phyloP scores from a whole-genome alignment of 805 yeast species.

The Blastobotrys attinorum region DNA sequence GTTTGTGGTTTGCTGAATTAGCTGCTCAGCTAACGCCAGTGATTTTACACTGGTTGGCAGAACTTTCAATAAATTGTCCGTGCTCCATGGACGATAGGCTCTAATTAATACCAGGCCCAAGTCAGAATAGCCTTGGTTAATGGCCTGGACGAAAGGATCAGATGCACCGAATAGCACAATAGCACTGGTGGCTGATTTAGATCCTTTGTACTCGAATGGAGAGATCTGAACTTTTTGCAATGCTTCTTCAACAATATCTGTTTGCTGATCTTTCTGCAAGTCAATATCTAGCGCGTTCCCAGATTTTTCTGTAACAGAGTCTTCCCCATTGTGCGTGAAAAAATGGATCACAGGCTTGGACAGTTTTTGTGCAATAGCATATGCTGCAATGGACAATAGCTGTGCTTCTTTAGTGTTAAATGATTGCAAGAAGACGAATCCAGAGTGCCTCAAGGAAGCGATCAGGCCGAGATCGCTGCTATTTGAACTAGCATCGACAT shows the following conservation, averaged over 20 bases:
- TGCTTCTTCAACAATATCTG: constrained; percentile 22
- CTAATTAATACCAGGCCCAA: constrained; percentile 50
- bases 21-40: constrained; percentile 63
- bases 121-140: constrained; percentile 29
- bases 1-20: constrained; percentile 34
- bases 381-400: constrained; percentile 50
- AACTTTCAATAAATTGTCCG: constrained; percentile 39
- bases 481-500: constrained; percentile 39
- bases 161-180: constrained; percentile 60
- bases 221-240: constrained; percentile 28
- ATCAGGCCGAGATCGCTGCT: constrained; percentile 59
- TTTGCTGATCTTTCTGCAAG: constrained; percentile 1
- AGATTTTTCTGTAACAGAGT: constrained; percentile 1
- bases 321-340: constrained; percentile 27
- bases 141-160: constrained; percentile 35
- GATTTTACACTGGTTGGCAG: constrained; percentile 50
- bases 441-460: constrained; percentile 66
- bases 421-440: constrained; percentile 60
- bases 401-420: constrained; percentile 46
- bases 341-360: constrained; percentile 65
- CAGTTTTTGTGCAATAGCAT: constrained; percentile 43
- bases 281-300: not conserved
- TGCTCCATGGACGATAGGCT: constrained; percentile 66
- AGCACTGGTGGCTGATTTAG: constrained; percentile 39
- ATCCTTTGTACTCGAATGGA: constrained; percentile 38